Conservation (phyloP, 2,329 filamentous ascomycete genomes). For the Thielaviopsis punctulata region DNA sequence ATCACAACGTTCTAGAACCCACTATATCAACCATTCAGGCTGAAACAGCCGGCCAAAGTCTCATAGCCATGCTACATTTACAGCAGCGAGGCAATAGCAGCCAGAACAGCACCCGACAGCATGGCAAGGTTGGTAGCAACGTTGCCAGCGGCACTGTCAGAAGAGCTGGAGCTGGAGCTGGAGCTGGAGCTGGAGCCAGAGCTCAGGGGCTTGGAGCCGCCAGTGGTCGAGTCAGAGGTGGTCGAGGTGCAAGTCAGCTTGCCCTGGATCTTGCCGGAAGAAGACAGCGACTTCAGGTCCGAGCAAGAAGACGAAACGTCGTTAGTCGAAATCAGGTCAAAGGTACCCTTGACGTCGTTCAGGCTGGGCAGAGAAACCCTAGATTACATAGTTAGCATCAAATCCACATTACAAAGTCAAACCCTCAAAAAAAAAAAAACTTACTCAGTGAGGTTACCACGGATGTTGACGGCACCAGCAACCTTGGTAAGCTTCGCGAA, state of each 20-base stretch:
- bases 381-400: neutral
- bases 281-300: constrained; percentile 30
- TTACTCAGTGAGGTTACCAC: constrained; percentile 70
- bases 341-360: constrained; percentile 51
- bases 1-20: neutral
- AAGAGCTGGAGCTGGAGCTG: constrained; percentile 17
- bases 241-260: constrained; percentile 30
- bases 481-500: constrained; percentile 54
- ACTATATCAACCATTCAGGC: neutral
- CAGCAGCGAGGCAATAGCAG: constrained; percentile 33
- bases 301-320: constrained; percentile 40
- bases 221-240: constrained; percentile 35
- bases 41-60: neutral
- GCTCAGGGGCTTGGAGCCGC: constrained; percentile 16
- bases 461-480: constrained; percentile 66
- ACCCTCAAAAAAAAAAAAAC: constrained; percentile 20
- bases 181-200: constrained; percentile 15
- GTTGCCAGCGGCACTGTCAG: constrained; percentile 25
- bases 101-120: constrained; percentile 29
- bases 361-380: constrained; percentile 57
- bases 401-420: constrained; percentile 6
- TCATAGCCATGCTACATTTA: constrained; percentile 20
- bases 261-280: constrained; percentile 28
- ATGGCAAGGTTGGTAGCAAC: constrained; percentile 30
- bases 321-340: constrained; percentile 50